Evolutionary conservation across 768 basidiomycete species (phyloP).

Genomic region (Kwoniella sp.): DNA sequence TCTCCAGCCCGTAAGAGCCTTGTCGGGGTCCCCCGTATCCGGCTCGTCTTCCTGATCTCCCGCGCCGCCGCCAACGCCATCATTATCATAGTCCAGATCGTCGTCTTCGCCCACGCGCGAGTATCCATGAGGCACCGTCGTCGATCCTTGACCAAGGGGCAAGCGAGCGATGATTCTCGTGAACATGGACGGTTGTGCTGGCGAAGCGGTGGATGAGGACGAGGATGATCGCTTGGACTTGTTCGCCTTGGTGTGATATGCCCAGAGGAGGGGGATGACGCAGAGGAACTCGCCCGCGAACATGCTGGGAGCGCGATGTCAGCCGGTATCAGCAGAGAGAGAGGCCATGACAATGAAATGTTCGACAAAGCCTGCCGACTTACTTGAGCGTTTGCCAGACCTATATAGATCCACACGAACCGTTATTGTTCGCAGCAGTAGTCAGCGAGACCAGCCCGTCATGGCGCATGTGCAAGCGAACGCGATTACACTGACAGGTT

Average conservation of each 20-base stretch:
- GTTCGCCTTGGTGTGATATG: slow-evolving; percentile 34
- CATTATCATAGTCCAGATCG: background rate
- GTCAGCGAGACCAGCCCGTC: background rate
- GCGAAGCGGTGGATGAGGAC: slow-evolving; percentile 3
- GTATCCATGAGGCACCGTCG: slow-evolving; percentile 21
- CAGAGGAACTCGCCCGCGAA: slow-evolving; percentile 83
- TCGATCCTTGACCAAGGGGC: slow-evolving; percentile 18
- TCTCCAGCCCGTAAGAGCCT: slow-evolving; percentile 38
- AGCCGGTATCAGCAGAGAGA: too few relatives aligned
- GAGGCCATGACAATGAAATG: too few relatives aligned
- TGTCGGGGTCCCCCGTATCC: slow-evolving; percentile 2
- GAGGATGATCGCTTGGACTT: background rate
- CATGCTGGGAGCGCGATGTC: slow-evolving; percentile 50
- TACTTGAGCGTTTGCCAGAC: slow-evolving; percentile 57
- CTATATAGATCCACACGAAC: slow-evolving; percentile 16
- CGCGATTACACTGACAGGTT: slow-evolving; percentile 86
- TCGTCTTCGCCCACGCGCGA: slow-evolving; percentile 14
- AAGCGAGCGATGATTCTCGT: slow-evolving; percentile 26
- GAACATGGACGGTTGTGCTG: slow-evolving; percentile 34
- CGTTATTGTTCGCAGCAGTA: background rate
- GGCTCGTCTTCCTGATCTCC: slow-evolving; percentile 6
- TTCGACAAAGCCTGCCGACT: too few relatives aligned
- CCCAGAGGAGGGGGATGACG: slow-evolving; percentile 41
- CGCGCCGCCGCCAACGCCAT: slow-evolving; percentile 22
- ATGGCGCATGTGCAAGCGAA: slow-evolving; percentile 7